Base-by-base conservation (phyloP, 2,329 filamentous ascomycete species). In the Ascochyta viciae-villosae region DNA sequence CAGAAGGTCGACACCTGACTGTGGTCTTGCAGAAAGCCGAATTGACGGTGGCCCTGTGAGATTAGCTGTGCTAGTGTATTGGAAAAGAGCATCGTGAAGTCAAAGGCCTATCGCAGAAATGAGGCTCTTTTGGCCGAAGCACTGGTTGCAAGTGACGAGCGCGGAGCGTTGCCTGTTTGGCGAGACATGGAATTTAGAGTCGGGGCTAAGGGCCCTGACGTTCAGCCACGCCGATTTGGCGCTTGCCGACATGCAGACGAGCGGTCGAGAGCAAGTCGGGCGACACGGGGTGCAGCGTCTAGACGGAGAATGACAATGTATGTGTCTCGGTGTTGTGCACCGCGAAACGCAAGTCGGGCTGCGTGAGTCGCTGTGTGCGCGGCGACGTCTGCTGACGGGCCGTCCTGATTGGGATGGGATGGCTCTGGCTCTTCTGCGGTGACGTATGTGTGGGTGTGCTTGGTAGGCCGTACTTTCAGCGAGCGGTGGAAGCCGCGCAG, bases 51-150 rank as follows among this genome's bases (percentile, higher is more conserved):
- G n/a, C 23, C 10, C 7, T 4, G 34, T 35, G 41, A 26, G 12
- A 39, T 19, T 19, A 42, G 22, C 48, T 7, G 40, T 42, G 13
- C 24, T 44, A 52, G 54, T 41, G 49, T 22, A 48, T 34, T 40
- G 8, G 12, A 1, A 10, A 39, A 40, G 13, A 29, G 37, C n/a
- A 56, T 46, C 37, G 47, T 42, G 31, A 27, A 38, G 37, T 29
- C n/a, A 35, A 46, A 16, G 12, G 46, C 41, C 29, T 41, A 46
- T 50, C 41, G 42, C 15, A 19, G 35, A 8, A n/a, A 19, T 56
- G 53, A 51, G 53, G 53, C 53, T 56, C 53, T 51, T 42, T 22
- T 29, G 27, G 23, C 35, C 44, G 41, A 39, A 40, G 51, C 51
- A 49, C 38, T 40, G 39, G 39, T n/a, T 16, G 13, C 13, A 37